These are phyloP conservation scores for Calocybe cyanea DNA, from an alignment of 768 basidiomycete species.

Conservation along the genomic window DNA sequence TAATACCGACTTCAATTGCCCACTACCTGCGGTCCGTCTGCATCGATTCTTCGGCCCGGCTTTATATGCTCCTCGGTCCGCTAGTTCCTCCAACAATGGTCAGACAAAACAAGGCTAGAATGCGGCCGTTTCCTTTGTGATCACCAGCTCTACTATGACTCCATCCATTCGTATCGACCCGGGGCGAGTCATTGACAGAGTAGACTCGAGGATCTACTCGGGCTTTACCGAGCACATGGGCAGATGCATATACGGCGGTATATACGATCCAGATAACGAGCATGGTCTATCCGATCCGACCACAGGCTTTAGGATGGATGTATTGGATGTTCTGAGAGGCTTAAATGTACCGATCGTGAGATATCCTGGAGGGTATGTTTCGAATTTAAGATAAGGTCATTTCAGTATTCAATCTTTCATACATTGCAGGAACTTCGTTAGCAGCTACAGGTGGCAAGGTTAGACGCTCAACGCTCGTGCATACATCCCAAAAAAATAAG, in stretches of 20 bases:
- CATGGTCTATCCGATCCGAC: slow-evolving; percentile 32
- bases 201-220: slow-evolving; percentile 50
- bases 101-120: no score
- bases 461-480: not conserved
- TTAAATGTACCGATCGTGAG: slow-evolving; percentile 46
- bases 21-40: no score
- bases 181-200: slow-evolving; percentile 34
- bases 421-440: slow-evolving; percentile 41
- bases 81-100: no score
- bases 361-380: slow-evolving; percentile 47
- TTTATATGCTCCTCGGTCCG: no score
- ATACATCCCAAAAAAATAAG: not conserved
- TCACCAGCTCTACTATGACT: no score
- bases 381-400: not conserved
- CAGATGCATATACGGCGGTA: slow-evolving; percentile 49
- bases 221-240: slow-evolving; percentile 65
- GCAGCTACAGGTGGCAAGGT: slow-evolving; percentile 55
- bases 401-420: not conserved
- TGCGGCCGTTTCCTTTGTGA: no score
- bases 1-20: no score
- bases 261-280: slow-evolving; percentile 36
- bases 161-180: slow-evolving; percentile 40
- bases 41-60: no score
- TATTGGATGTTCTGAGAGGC: slow-evolving; percentile 40
- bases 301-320: slow-evolving; percentile 48